phyloP scores from a whole-genome alignment of 148 eudicot species.

The Linanthus parryae region DNA sequence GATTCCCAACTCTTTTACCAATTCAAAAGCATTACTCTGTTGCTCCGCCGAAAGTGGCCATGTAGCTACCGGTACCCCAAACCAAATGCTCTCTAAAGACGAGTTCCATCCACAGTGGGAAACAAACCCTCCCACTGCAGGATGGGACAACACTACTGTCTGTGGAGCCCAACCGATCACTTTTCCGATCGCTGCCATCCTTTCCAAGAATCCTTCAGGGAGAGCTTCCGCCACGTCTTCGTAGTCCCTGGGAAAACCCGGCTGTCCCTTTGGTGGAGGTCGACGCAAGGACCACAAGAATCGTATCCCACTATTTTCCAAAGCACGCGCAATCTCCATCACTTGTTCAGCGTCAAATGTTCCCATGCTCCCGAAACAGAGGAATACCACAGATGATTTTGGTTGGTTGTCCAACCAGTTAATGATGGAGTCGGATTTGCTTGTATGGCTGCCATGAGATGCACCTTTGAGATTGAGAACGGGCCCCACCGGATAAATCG shows the following conservation, averaged over 20 bases:
- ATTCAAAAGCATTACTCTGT: too few species aligned
- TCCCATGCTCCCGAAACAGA: constrained; percentile 44
- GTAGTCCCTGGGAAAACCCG: constrained; percentile 1
- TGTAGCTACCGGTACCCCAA: too few species aligned
- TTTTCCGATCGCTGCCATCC: too few species aligned
- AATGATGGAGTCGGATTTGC: constrained; percentile 3
- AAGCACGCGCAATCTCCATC: constrained; percentile 27
- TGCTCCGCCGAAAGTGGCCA: too few species aligned
- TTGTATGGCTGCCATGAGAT: not conserved
- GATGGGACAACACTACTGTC: too few species aligned
- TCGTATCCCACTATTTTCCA: constrained; percentile 24
- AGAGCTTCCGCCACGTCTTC: too few species aligned
- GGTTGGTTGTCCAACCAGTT: constrained; percentile 37
- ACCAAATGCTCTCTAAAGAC: too few species aligned
- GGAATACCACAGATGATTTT: constrained; percentile 25
- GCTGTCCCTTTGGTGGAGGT: not conserved
- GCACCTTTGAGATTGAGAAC: constrained; percentile 13
- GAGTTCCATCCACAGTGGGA: too few species aligned
- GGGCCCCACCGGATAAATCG: constrained; percentile 32
- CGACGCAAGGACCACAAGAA: constrained; percentile 32
- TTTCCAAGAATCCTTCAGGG: too few species aligned
- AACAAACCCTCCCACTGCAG: too few species aligned
- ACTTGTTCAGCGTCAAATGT: constrained; percentile 26
- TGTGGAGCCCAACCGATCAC: too few species aligned
- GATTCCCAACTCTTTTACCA: too few species aligned